phyloP scores from a whole-genome alignment of 2,329 filamentous ascomycete species.

The Parastagonospora avenae region DNA sequence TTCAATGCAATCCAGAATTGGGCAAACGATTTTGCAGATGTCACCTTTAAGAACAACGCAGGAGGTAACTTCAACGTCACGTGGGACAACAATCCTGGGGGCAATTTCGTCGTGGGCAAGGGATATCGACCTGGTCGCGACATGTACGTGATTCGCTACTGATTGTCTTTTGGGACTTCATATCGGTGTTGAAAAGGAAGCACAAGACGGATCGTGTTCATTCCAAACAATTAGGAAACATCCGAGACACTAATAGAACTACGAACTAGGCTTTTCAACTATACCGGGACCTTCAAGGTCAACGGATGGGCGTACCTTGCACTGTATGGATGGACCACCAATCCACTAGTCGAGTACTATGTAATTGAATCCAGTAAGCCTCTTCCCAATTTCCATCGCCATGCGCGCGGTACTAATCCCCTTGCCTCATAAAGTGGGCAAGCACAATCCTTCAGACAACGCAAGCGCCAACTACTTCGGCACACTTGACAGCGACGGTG shows the following conservation, averaged over 20 bases:
- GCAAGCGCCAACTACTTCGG: background rate
- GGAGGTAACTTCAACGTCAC: constrained; percentile 2
- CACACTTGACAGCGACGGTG: background rate
- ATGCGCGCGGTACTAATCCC: background rate
- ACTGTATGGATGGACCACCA: constrained; percentile 1
- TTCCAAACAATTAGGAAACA: background rate
- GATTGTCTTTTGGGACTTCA: background rate
- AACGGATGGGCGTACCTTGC: constrained; percentile 1
- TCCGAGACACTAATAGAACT: background rate
- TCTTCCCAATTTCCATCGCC: background rate
- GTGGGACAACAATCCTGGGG: constrained; percentile 7
- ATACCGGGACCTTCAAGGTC: background rate
- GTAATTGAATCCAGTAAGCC: constrained; percentile 1
- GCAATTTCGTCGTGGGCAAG: constrained; percentile 10
- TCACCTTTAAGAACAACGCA: constrained; percentile 1
- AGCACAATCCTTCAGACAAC: constrained; percentile 10
- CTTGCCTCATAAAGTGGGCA: constrained; percentile 2
- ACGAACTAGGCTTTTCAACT: constrained; percentile 1
- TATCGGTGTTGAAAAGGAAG: background rate
- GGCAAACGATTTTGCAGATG: constrained; percentile 8
- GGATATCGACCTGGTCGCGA: constrained; percentile 8
- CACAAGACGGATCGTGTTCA: background rate
- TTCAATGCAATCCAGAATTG: constrained; percentile 8
- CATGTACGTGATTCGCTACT: constrained; percentile 2
- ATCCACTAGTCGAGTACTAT: constrained; percentile 2